Percentiles rank a stretch among this genome's conserved stretches.
Evolutionary conservation across 805 yeast genomes (phyloP).

Genomic region (Hanseniaspora clermontiae): DNA sequence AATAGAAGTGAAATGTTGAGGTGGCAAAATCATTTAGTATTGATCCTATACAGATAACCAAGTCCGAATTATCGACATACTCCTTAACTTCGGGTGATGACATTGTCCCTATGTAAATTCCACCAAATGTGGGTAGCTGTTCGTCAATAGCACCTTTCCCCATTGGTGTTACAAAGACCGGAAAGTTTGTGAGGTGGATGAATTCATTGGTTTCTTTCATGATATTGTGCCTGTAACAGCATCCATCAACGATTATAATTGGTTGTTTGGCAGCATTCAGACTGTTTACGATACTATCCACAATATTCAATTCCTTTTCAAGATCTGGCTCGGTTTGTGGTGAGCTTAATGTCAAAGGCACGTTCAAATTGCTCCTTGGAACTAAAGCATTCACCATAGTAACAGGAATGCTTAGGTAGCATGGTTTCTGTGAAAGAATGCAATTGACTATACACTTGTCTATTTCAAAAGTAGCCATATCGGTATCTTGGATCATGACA

Average conservation of each 20-base stretch:
- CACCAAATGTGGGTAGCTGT: constrained; percentile 42
- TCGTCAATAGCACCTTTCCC: constrained; percentile 59
- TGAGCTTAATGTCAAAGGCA: constrained; percentile 24
- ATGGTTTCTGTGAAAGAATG: constrained; percentile 48
- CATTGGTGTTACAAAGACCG: constrained; percentile 42
- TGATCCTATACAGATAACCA: constrained; percentile 54
- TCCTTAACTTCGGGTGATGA: constrained; percentile 37
- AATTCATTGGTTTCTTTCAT: constrained; percentile 33
- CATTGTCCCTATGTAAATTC: constrained; percentile 50
- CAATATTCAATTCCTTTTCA: constrained; percentile 23
- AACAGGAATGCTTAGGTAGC: constrained; percentile 55
- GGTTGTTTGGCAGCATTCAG: constrained; percentile 42
- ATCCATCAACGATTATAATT: constrained; percentile 40
- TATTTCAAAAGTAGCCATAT: constrained; percentile 43
- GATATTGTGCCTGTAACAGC: constrained; percentile 45
- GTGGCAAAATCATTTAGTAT: constrained; percentile 47
- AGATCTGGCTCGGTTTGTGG: constrained; percentile 27
- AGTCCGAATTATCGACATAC: constrained; percentile 42
- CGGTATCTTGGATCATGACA: constrained; percentile 43
- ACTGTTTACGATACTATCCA: constrained; percentile 31
- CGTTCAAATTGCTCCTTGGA: constrained; percentile 28
- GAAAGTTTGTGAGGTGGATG: constrained; percentile 36
- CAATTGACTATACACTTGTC: constrained; percentile 35
- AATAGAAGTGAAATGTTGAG: constrained; percentile 42
- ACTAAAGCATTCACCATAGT: constrained; percentile 40